Percentiles rank a stretch among this genome's conserved stretches.
phyloP scores from a whole-genome alignment of 2,329 filamentous ascomycete species.

The Penicillium verrucosum region DNA sequence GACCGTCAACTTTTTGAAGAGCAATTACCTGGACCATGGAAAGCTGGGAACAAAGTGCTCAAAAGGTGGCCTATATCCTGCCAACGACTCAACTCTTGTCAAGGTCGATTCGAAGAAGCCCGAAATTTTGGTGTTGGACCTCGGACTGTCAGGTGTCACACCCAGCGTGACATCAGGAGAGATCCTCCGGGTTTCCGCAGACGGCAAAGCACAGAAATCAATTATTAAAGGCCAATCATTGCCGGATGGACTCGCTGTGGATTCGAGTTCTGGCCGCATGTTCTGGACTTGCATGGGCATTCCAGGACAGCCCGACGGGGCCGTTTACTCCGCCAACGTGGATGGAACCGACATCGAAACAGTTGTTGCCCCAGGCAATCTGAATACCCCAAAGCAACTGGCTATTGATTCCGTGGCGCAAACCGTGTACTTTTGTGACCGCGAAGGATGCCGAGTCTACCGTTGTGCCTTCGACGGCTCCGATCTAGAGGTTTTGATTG shows the following conservation, averaged over 20 bases:
- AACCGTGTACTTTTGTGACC: conserved; percentile 44
- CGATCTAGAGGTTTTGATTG: conserved; percentile 20
- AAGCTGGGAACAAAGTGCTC: conserved; percentile 47
- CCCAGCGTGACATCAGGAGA: conserved; percentile 16
- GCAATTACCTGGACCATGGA: conserved; percentile 47
- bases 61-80: conserved; percentile 43
- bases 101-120: background rate
- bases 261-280: conserved; percentile 20
- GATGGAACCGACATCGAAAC: conserved; percentile 48
- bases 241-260: conserved; percentile 47
- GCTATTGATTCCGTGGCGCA: conserved; percentile 25
- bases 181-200: conserved; percentile 16
- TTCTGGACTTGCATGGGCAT: conserved; percentile 55
- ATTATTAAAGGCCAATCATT: conserved; percentile 23
- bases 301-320: conserved; percentile 40
- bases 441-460: conserved; percentile 41
- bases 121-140: conserved; percentile 21
- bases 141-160: conserved; percentile 20
- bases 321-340: conserved; percentile 45
- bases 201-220: background rate
- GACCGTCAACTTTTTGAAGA: conserved; percentile 47
- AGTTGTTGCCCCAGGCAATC: conserved; percentile 43
- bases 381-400: conserved; percentile 52
- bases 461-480: conserved; percentile 38
- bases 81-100: background rate